Evolutionary conservation across 2,329 filamentous ascomycete genomes (phyloP).

Genomic region (Scedosporium dehoogii): DNA sequence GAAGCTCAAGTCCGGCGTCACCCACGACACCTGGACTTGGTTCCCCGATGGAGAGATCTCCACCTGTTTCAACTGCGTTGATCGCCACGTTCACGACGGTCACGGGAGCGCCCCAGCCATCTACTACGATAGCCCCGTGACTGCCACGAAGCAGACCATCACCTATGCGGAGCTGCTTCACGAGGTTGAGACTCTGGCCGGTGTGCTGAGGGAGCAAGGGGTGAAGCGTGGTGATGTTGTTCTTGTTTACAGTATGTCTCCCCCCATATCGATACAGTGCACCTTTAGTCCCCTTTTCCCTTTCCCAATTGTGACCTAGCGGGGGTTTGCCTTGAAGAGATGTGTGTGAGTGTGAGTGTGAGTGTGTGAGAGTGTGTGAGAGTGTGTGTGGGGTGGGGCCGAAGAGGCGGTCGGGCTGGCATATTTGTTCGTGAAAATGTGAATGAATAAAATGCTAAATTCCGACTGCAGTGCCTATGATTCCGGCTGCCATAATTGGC

Average conservation of each 20-base stretch:
- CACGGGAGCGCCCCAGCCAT: slow-evolving; percentile 66
- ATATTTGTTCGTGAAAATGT: background rate
- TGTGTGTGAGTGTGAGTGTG: no score
- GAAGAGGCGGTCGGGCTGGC: background rate
- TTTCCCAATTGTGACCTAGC: background rate
- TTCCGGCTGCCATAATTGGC: slow-evolving; percentile 77
- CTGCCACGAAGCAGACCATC: slow-evolving; percentile 57
- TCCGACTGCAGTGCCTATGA: slow-evolving; percentile 72
- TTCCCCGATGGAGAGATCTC: slow-evolving; percentile 83
- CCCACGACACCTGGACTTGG: slow-evolving; percentile 77
- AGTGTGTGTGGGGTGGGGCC: no score
- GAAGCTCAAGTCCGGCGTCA: slow-evolving; percentile 48
- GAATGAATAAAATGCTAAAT: background rate
- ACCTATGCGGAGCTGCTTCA: slow-evolving; percentile 68
- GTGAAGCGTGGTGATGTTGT: slow-evolving; percentile 79
- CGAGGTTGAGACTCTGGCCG: slow-evolving; percentile 74
- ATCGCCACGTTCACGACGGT: slow-evolving; percentile 77
- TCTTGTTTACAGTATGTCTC: slow-evolving; percentile 67
- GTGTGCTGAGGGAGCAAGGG: slow-evolving; percentile 71
- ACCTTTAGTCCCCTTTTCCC: background rate
- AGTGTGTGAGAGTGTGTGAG: no score
- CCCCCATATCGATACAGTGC: no score
- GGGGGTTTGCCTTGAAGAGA: no score
- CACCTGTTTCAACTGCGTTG: slow-evolving; percentile 85
- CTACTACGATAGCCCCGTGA: slow-evolving; percentile 82